Base-by-base conservation (phyloP, 192 early-diverging fungal genomes). In the Endogone sp. region DNA sequence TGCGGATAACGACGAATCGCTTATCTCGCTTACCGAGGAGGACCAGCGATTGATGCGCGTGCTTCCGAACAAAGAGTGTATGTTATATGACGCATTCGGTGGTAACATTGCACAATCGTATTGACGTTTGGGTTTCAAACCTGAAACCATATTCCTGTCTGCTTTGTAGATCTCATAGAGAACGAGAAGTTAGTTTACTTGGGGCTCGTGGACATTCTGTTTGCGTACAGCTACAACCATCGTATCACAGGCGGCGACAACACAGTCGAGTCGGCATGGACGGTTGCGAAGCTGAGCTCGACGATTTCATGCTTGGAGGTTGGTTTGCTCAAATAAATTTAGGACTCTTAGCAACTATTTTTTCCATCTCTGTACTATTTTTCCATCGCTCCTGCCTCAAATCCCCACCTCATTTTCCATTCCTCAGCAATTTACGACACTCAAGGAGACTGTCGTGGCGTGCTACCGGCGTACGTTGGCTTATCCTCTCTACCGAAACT, bases 191-290 rank as follows among this genome's bases (percentile, higher is more conserved):
- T 80, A 2, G 75, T 91, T 0, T 99, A 99, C 72, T 76, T 98
- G 23, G 91, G 93, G 0, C 75, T 99, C 22, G 88, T 99, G 11
- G 97, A 99, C 71, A 79, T 99, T 30, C 37, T 97, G 3, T 99
- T 92, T 77, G 93, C 93, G 0, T 97, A 97, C 79, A 86, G 87
- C 29, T 96, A 95, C 68, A 92, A 99, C 68, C 77, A 91, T 57
- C 91, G 97, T 4, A 87, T 86, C 1, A 93, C 89, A 16, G 84
- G 89, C 66, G 94, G 92, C 0, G 95, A 99, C 27, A 75, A 82
- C 62, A 97, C 85, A 4, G 91, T 96, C 2, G 97, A 98, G 67
- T 93, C 93, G 0, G 85, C 85, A 16, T 98, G 97, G 96, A 92
- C 91, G 0, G 88, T 99, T 31, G 91, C 90, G 32, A 96, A 90